Evolutionary conservation across 495 filamentous ascomycete species (phyloP).

Genomic region (Aspergillus cristatus): DNA sequence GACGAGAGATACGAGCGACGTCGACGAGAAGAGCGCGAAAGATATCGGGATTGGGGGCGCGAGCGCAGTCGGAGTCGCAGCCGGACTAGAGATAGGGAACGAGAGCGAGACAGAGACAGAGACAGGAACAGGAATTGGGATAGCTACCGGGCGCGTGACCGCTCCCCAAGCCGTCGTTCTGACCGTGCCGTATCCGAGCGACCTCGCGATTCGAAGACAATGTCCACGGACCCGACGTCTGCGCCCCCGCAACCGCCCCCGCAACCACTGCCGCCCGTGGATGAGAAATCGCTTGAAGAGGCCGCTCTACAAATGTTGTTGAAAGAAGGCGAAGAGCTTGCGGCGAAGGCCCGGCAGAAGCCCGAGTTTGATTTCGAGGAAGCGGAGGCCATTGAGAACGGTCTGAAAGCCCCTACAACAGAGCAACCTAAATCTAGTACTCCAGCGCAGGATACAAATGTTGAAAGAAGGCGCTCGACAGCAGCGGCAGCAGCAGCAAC

Average conservation of each 20-base stretch:
- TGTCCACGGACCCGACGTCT: conserved; percentile 33
- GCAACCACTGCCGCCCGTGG: conserved; percentile 29
- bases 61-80: conserved; percentile 26
- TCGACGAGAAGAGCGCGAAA: conserved; percentile 35
- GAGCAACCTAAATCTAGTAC: conserved; percentile 10
- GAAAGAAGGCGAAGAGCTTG: conserved; percentile 51
- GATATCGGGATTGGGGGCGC: conserved; percentile 20
- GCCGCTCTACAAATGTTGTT: conserved; percentile 45
- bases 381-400: conserved; percentile 40
- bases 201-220: conserved; percentile 24
- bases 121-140: conserved; percentile 29
- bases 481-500: conserved; percentile 11
- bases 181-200: conserved; percentile 32
- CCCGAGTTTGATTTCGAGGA: conserved; percentile 50
- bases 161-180: conserved; percentile 27
- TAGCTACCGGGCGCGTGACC: conserved; percentile 28
- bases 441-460: too few relatives aligned
- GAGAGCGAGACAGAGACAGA: conserved; percentile 33
- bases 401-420: conserved; percentile 26
- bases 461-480: conserved; percentile 10
- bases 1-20: conserved; percentile 44
- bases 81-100: conserved; percentile 20
- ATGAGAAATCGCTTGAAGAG: conserved; percentile 51
- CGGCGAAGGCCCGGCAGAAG: conserved; percentile 49
- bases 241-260: conserved; percentile 15